Base-by-base conservation (phyloP, 1,284 basidiomycete species). In the Pulveroboletus ridleyi region DNA sequence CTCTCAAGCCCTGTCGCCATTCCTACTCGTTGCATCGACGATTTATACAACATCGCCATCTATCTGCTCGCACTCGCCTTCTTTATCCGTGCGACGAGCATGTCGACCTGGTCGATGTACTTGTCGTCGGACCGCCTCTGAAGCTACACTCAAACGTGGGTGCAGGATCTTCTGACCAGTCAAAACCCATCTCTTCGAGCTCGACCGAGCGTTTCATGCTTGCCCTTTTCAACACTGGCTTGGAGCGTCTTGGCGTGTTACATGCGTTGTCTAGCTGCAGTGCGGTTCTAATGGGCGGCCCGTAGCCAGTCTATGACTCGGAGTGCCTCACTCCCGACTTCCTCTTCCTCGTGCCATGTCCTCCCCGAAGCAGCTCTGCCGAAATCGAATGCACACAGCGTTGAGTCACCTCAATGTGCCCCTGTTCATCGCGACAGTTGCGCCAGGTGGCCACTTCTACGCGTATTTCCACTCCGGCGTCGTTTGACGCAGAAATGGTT, bases 171-270 rank as follows among this genome's bases (percentile, higher is more conserved):
- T 15, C 35, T 10, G 35, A 35, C 35, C 6, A 10, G 35, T 10
- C 18, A 35, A 10, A 25, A 64, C 80, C 33, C 61, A 89, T 90
- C 81, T 90, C 87, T 54, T 90, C 85, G 20, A 86, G 62, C 66
- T 90, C 89, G 11, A 87, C 71, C 0, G 89, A 88, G 67, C 84
- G 87, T 70, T 91, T 92, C 64, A 80, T 85, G 89, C 69, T 86
- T 87, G 50, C 89, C 88, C 64, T 85, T 87, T 74, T 91, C 93
- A 52, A 91, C 66, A 70, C 87, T 86, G 1, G 83, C 76, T 63
- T 88, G 83, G 64, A 91, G 77, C 3, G 79, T 81, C 72, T 88
- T 86, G 22, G 23, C 86, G 81, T 0, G 84, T 84, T 17, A 83
- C 80, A 56, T 90, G 87, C 0, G 81, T 76, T 4, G 88, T 85